These are phyloP conservation scores for Ceratobasidium sp. DNA, from an alignment of 1,284 basidiomycete genomes.

Conservation along the genomic window DNA sequence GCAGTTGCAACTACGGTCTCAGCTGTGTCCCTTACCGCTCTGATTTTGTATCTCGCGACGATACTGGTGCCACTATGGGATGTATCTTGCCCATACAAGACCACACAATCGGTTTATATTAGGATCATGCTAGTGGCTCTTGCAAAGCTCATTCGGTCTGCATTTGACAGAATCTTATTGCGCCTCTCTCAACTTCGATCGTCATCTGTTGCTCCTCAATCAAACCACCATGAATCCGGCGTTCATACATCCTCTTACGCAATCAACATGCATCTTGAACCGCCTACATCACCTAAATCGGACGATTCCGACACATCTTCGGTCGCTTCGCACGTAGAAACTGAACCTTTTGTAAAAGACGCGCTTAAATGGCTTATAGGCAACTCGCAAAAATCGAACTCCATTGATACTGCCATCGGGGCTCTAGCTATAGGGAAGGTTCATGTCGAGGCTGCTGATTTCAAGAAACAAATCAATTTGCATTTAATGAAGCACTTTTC, in stretches of 20 bases:
- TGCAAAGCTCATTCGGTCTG: too few relatives aligned
- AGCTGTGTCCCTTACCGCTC: neutral
- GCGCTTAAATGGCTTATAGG: slow-evolving; percentile 1
- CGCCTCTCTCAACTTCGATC: neutral
- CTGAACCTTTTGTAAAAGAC: slow-evolving; percentile 5
- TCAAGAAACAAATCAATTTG: neutral
- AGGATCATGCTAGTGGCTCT: too few relatives aligned
- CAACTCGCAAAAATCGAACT: neutral
- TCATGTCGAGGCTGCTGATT: neutral
- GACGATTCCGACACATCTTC: too few relatives aligned
- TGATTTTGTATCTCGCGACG: slow-evolving; percentile 10
- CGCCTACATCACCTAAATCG: neutral
- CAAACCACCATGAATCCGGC: too few relatives aligned
- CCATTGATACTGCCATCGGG: slow-evolving; percentile 20
- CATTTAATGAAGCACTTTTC: slow-evolving; percentile 26
- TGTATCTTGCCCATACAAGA: slow-evolving; percentile 19
- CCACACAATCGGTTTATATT: neutral
- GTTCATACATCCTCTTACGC: neutral
- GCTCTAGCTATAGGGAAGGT: slow-evolving; percentile 18
- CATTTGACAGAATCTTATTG: neutral
- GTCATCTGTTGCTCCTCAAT: neutral
- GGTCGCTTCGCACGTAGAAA: neutral
- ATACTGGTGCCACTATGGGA: slow-evolving; percentile 1
- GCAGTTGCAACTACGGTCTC: slow-evolving; percentile 8
- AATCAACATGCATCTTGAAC: neutral